Percentiles rank a stretch among this genome's conserved stretches.
phyloP scores from a whole-genome alignment of 108 stramenopile species.

The Thalassiosira profunda region DNA sequence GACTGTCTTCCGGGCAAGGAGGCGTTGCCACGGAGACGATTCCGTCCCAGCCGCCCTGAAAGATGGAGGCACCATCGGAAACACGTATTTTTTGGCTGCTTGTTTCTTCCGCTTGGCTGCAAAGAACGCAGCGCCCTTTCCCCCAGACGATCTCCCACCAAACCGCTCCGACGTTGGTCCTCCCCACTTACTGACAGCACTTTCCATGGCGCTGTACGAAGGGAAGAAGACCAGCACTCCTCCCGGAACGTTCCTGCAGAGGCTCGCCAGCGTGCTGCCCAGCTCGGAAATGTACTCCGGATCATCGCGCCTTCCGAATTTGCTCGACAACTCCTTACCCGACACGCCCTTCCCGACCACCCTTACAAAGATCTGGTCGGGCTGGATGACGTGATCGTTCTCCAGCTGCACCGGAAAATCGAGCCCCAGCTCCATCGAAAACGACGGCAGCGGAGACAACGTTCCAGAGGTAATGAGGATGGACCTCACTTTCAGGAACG shows the following conservation, averaged over 20 bases:
- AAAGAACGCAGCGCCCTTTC: slow-evolving; percentile 49
- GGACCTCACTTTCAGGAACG: slow-evolving; percentile 76
- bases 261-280: slow-evolving; percentile 85
- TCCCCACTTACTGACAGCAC: slow-evolving; percentile 80
- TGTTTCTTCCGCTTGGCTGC: slow-evolving; percentile 48
- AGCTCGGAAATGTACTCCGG: slow-evolving; percentile 93
- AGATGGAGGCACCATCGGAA: slow-evolving; percentile 42
- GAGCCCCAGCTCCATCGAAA: slow-evolving; percentile 90
- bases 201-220: slow-evolving; percentile 92
- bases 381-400: slow-evolving; percentile 94
- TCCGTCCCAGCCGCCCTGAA: slow-evolving; percentile 32
- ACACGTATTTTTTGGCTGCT: slow-evolving; percentile 34
- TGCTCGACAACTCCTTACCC: slow-evolving; percentile 78
- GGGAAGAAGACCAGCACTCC: slow-evolving; percentile 99
- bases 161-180: slow-evolving; percentile 52
- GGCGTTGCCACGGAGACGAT: slow-evolving; percentile 75
- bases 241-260: slow-evolving; percentile 85
- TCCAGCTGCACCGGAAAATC: slow-evolving; percentile 91
- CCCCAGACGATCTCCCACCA: slow-evolving; percentile 15
- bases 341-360: slow-evolving; percentile 89
- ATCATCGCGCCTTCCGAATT: slow-evolving; percentile 86
- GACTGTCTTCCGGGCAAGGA: slow-evolving; percentile 72
- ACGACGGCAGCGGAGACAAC: slow-evolving; percentile 93
- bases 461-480: slow-evolving; percentile 97
- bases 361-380: slow-evolving; percentile 88